Evolutionary conservation across 805 yeast genomes (phyloP).

Genomic region (Spathaspora hagerdaliae): DNA sequence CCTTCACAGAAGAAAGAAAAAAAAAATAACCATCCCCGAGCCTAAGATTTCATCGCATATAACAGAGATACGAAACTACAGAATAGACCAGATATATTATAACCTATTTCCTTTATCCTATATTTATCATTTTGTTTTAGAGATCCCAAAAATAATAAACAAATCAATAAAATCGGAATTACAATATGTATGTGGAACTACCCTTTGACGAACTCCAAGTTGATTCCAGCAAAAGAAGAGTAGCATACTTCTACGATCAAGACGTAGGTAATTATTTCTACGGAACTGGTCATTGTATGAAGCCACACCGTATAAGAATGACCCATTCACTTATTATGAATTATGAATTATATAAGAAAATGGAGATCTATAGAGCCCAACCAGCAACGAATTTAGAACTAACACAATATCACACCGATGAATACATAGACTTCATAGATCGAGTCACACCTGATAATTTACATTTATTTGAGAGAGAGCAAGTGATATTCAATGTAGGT

Average conservation of each 20-base stretch:
- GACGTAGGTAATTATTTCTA: slow-evolving; percentile 98
- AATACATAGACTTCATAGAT: slow-evolving; percentile 87
- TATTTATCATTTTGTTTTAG: too few species aligned
- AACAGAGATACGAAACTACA: too few species aligned
- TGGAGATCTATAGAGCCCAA: slow-evolving; percentile 95
- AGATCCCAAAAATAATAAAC: too few species aligned
- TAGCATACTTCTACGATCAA: slow-evolving; percentile 47
- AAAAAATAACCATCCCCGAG: too few species aligned
- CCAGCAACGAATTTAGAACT: slow-evolving; percentile 97
- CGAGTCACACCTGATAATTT: slow-evolving; percentile 91
- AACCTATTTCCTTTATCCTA: too few species aligned
- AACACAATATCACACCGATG: slow-evolving; percentile 98
- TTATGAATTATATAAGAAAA: slow-evolving; percentile 91
- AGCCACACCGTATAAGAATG: slow-evolving; percentile 98
- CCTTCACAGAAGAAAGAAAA: too few species aligned
- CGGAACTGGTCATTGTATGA: slow-evolving; percentile 99
- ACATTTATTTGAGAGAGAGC: slow-evolving; percentile 82
- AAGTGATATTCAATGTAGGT: slow-evolving; percentile 89
- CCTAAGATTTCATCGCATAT: too few species aligned
- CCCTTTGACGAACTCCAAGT: slow-evolving; percentile 45
- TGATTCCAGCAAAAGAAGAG: slow-evolving; percentile 36
- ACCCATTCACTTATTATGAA: slow-evolving; percentile 96
- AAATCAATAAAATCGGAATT: neutral
- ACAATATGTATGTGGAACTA: slow-evolving; percentile 34
- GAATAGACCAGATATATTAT: too few species aligned